A percentile compares a stretch with the other conserved stretches of the same genome.
Evolutionary conservation across 306 rosid species (phyloP).

Genomic region (Sechiopsis laciniata): DNA sequence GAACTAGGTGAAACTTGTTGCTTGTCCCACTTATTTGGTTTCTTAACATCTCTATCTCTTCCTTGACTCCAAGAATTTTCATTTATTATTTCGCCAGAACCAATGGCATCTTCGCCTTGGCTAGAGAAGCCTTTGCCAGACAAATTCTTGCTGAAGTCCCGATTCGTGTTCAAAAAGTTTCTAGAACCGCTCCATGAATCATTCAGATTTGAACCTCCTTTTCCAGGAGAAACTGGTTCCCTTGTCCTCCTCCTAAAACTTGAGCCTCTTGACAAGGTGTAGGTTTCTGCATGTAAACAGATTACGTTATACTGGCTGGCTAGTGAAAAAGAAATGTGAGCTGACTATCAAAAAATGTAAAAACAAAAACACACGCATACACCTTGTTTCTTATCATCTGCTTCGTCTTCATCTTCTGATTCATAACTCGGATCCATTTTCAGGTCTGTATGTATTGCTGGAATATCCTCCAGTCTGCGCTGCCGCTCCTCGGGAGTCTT

Average conservation of each 20-base stretch:
- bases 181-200: conserved; percentile 76
- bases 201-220: conserved; percentile 47
- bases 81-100: conserved; percentile 44
- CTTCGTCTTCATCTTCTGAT: conserved; percentile 84
- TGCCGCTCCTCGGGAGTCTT: conserved; percentile 97
- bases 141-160: conserved; percentile 56
- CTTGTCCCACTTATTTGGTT: conserved; percentile 58
- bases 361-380: conserved; percentile 38
- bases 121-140: conserved; percentile 60
- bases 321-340: not conserved
- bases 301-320: conserved; percentile 11
- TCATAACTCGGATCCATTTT: conserved; percentile 94
- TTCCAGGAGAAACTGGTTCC: conserved; percentile 73
- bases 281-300: conserved; percentile 52
- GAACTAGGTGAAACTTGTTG: conserved; percentile 44
- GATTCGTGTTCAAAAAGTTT: conserved; percentile 48
- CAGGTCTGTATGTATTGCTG: conserved; percentile 86
- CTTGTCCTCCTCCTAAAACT: conserved; percentile 71
- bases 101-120: conserved; percentile 54
- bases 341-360: not conserved
- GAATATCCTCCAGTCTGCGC: conserved; percentile 85
- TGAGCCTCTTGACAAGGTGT: conserved; percentile 57
- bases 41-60: conserved; percentile 66
- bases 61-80: conserved; percentile 56
- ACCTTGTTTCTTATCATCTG: conserved; percentile 55